Evolutionary conservation across 305 asterid genomes (phyloP).

Genomic region (Plantago coronopus): DNA sequence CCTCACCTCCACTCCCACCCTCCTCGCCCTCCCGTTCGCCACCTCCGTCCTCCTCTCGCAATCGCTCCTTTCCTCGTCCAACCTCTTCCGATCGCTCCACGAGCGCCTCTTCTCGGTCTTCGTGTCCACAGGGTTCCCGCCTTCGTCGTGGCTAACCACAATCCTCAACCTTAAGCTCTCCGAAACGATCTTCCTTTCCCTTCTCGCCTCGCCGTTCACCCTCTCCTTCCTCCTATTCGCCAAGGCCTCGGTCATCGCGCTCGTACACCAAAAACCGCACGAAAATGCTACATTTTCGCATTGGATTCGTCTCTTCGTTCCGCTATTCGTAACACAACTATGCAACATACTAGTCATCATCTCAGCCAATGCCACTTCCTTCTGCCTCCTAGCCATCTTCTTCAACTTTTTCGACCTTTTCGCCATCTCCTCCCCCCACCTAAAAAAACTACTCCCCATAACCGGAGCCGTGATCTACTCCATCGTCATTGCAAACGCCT

Average conservation of each 20-base stretch:
- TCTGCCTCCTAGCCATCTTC: constrained; percentile 32
- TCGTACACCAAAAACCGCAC: constrained; percentile 17
- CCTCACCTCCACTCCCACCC: constrained; percentile 53
- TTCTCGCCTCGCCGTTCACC: constrained; percentile 52
- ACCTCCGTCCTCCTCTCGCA: constrained; percentile 48
- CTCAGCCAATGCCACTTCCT: constrained; percentile 50
- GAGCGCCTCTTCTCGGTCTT: constrained; percentile 42
- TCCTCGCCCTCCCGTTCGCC: constrained; percentile 65
- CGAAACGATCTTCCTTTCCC: constrained; percentile 47
- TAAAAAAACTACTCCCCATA: constrained; percentile 36
- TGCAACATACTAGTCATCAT: constrained; percentile 43
- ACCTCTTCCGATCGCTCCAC: constrained; percentile 32
- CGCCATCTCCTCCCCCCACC: constrained; percentile 32
- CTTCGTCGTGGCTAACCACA: constrained; percentile 40
- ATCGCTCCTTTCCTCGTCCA: constrained; percentile 37
- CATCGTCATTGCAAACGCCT: constrained; percentile 45
- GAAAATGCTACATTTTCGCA: constrained; percentile 18
- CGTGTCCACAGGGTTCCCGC: constrained; percentile 63
- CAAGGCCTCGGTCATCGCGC: constrained; percentile 41
- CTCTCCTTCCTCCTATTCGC: constrained; percentile 62
- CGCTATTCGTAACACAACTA: constrained; percentile 49
- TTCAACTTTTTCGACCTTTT: constrained; percentile 36
- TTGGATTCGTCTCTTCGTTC: constrained; percentile 27
- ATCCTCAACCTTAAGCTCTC: constrained; percentile 57
- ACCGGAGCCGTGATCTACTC: constrained; percentile 42